A percentile compares a stretch with the other conserved stretches of the same genome.
These are phyloP conservation scores for Magnolia sinica DNA, from an alignment of 164 flowering plant species.

Conservation along the genomic window DNA sequence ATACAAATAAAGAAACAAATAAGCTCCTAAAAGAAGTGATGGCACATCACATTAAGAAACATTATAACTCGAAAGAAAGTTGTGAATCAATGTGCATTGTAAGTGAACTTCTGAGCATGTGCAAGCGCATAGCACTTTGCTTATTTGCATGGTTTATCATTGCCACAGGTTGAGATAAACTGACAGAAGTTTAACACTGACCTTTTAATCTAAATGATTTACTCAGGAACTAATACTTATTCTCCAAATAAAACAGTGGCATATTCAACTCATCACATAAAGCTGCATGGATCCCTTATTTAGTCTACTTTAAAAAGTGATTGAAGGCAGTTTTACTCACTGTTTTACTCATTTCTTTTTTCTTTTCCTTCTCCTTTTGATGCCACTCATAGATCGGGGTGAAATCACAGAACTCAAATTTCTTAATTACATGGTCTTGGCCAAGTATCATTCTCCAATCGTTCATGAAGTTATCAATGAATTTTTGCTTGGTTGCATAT, in stretches of 20 bases:
- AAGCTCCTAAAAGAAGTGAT: no score
- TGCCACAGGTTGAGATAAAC: no score
- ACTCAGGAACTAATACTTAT: background rate
- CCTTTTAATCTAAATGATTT: background rate
- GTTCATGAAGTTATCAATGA: slow-evolving; percentile 70
- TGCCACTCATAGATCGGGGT: slow-evolving; percentile 95
- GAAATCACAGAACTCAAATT: slow-evolving; percentile 80
- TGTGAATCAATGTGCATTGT: no score
- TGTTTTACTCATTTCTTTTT: slow-evolving; percentile 87
- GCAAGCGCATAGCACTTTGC: no score
- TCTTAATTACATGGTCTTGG: slow-evolving; percentile 61
- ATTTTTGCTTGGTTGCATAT: slow-evolving; percentile 53
- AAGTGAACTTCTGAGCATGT: no score
- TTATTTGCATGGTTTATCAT: no score
- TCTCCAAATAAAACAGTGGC: background rate
- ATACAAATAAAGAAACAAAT: no score
- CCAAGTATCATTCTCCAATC: slow-evolving; percentile 84
- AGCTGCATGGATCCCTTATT: background rate
- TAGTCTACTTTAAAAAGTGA: background rate
- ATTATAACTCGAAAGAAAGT: no score
- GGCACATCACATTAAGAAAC: no score
- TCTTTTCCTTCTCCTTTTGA: slow-evolving; percentile 86
- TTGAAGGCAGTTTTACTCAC: slow-evolving; percentile 38
- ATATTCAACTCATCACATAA: background rate
- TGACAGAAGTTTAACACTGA: background rate